Evolutionary conservation across 2,329 filamentous ascomycete genomes (phyloP).

Genomic region (Penicillium sp.): DNA sequence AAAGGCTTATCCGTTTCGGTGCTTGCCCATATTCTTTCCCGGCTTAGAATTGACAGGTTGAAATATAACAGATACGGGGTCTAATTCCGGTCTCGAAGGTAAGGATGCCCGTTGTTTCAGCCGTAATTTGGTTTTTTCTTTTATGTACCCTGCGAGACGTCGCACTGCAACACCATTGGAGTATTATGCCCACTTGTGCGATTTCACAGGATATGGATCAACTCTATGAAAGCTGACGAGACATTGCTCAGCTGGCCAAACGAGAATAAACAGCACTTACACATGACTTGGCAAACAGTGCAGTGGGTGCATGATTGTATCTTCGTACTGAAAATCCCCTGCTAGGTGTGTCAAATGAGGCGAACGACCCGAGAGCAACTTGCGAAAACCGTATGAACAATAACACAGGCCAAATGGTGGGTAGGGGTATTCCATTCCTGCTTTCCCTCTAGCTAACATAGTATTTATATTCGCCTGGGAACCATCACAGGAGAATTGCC

Average conservation of each 20-base stretch:
- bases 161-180: neutral
- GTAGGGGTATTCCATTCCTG: neutral
- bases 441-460: neutral
- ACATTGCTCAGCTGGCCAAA: neutral
- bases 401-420: slow-evolving; percentile 1
- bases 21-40: neutral
- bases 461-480: neutral
- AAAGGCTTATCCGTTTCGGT: neutral
- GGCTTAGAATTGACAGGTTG: neutral
- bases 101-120: no score
- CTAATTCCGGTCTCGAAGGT: no score
- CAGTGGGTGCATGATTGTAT: neutral
- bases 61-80: neutral
- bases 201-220: neutral
- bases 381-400: slow-evolving; percentile 3
- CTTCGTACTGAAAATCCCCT: neutral
- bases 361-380: neutral
- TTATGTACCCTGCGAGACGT: neutral
- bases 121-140: neutral
- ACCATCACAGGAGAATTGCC: neutral
- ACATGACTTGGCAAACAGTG: neutral
- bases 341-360: neutral
- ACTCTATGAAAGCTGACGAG: neutral
- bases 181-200: neutral
- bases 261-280: neutral